Percentiles rank a stretch among this genome's conserved stretches.
phyloP scores from a whole-genome alignment of 1,284 basidiomycete species.

The Takashimella koratensis region DNA sequence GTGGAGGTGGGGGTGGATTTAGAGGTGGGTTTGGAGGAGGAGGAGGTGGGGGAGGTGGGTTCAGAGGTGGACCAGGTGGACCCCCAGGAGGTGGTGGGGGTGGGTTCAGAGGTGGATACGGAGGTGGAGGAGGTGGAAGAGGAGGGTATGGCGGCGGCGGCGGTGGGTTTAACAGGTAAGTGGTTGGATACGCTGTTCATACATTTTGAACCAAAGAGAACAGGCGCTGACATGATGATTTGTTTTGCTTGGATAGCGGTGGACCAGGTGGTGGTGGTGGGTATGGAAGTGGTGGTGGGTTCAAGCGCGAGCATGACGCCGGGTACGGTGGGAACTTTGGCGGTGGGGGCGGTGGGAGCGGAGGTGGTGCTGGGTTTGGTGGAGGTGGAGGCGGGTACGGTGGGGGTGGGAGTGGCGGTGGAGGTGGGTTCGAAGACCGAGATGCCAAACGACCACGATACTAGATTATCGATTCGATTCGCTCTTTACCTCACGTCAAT shows the following conservation, averaged over 20 bases:
- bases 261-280: slow-evolving; percentile 24
- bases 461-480: slow-evolving; percentile 34
- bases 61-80: slow-evolving; percentile 12
- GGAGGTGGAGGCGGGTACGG: slow-evolving; percentile 32
- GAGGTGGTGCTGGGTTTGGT: slow-evolving; percentile 7
- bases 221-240: too few relatives aligned
- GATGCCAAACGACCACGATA: slow-evolving; percentile 75
- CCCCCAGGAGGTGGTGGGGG: slow-evolving; percentile 24
- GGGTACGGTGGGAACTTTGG: slow-evolving; percentile 15
- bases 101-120: slow-evolving; percentile 15
- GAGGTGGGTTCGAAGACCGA: slow-evolving; percentile 71
- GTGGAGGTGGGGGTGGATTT: slow-evolving; percentile 9
- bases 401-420: slow-evolving; percentile 58
- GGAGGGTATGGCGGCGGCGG: slow-evolving; percentile 5
- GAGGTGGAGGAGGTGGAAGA: slow-evolving; percentile 20
- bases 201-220: too few relatives aligned
- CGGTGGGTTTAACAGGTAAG: not conserved
- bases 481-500: not conserved
- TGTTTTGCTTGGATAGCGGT: slow-evolving; percentile 11
- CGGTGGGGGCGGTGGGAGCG: slow-evolving; percentile 14
- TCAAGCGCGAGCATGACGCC: slow-evolving; percentile 7
- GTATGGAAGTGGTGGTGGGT: slow-evolving; percentile 28
- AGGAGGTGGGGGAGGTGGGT: slow-evolving; percentile 35
- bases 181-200: too few relatives aligned
- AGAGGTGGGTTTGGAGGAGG: slow-evolving; percentile 47